A percentile compares a stretch with the other conserved stretches of the same genome.
phyloP scores from a whole-genome alignment of 495 filamentous ascomycete species.

The Neurospora sp. region DNA sequence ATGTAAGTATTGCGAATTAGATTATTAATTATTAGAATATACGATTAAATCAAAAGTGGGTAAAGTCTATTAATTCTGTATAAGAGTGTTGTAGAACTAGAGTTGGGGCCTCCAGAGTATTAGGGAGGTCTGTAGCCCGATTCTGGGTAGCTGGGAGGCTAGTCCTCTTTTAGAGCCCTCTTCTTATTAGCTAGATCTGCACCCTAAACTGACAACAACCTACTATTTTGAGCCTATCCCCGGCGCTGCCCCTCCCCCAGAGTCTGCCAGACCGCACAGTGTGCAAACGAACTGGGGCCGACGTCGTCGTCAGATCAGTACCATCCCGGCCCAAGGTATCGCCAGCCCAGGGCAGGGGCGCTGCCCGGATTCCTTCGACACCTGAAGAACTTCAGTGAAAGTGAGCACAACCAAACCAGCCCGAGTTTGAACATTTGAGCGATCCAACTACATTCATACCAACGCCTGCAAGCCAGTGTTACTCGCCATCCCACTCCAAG shows the following conservation, averaged over 20 bases:
- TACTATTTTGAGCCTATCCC: not conserved
- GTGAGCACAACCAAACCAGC: not conserved
- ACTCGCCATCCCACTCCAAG: not conserved
- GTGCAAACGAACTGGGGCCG: not conserved
- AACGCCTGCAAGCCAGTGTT: not conserved
- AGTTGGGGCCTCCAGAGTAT: no score
- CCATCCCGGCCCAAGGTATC: not conserved
- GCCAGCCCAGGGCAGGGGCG: not conserved
- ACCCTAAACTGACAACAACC: not conserved
- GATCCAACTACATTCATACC: not conserved
- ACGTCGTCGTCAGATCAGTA: not conserved
- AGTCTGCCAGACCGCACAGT: not conserved
- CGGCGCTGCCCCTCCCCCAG: not conserved
- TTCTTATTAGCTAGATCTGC: no score
- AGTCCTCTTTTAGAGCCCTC: no score
- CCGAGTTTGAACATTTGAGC: not conserved
- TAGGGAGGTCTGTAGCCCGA: no score
- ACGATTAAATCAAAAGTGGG: no score
- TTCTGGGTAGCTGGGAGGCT: no score
- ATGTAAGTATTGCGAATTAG: no score
- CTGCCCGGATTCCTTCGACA: not conserved
- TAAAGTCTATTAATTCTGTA: no score
- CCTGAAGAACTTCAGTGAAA: not conserved
- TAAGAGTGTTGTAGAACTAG: no score
- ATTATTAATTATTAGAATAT: no score